Evolutionary conservation across 257 asterid species (phyloP), one percentile per base, ranked within the genome.

Genomic region (Ballota nigra): DNA sequence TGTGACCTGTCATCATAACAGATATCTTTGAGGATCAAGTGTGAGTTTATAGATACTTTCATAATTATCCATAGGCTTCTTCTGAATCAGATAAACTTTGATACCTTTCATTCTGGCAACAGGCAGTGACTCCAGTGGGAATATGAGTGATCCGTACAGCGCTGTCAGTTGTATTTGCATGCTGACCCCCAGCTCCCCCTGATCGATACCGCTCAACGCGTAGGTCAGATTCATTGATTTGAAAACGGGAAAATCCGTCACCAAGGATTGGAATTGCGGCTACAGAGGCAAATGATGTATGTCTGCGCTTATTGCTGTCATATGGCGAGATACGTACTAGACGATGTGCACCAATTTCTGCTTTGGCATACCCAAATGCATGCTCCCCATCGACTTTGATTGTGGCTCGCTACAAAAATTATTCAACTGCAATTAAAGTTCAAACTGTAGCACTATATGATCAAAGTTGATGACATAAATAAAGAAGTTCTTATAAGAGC

Each of bases 301-400:
- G 99, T 74, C 98, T 82, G 36, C 98, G 89, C 68, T 92, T 95
- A 36, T 85, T 89, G 71, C 94, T 88, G 80, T 95, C 99, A 40
- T 89, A 94, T 11, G 97, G 97, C 2, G 99, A 92, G 67, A 89
- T 80, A 36, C 99, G 97, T 43, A 95, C 99, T 74, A 95, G 81
- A 20, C 99, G 96, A 76, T 95, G 99, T 40, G 95, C 95, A 49
- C 99, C 99, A 51, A 92, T 90, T 87, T 95, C 99, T 22, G 97
- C 92, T 87, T 92, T 95, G 38, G 97, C 94, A 43, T 89, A 95
- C 68, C 98, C 99, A 81, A 77, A 95, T 75, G 96, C 99, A 64
- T 86, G 77, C 69, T 89, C 96, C 15, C 99, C 99, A 3, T 87
- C 96, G 36, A 89, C 94, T 86, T 83, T 86, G 64, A 95, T 87